A percentile compares a stretch with the other conserved stretches of the same genome.
Conservation (phyloP, 768 basidiomycete genomes). For the Tylopilus vinaceipallidus region DNA sequence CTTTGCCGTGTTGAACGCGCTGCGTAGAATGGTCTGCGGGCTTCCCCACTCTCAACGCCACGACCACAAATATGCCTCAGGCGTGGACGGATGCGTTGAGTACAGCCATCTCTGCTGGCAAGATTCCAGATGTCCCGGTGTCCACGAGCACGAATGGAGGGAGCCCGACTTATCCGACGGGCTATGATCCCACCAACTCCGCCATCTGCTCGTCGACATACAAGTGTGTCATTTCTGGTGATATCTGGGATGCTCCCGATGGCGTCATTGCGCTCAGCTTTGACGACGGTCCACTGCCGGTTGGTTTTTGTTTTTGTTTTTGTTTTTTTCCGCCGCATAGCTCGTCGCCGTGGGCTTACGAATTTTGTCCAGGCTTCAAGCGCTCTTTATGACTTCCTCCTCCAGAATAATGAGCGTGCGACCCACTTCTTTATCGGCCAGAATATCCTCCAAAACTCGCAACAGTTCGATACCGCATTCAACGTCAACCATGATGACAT, state of each 20-base stretch:
- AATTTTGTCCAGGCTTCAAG: constrained; percentile 35
- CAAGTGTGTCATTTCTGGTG: constrained; percentile 59
- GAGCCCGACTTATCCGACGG: constrained; percentile 38
- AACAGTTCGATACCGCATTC: constrained; percentile 54
- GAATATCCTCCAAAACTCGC: constrained; percentile 62
- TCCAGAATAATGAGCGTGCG: constrained; percentile 59
- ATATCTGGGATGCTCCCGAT: constrained; percentile 75
- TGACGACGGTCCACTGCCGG: constrained; percentile 75
- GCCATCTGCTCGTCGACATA: constrained; percentile 76
- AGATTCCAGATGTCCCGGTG: constrained; percentile 67
- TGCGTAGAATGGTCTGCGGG: constrained; percentile 57
- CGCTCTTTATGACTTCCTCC: constrained; percentile 63
- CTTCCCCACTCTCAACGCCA: constrained; percentile 56
- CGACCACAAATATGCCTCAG: constrained; percentile 51
- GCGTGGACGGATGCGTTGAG: constrained; percentile 73
- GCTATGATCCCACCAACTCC: constrained; percentile 41
- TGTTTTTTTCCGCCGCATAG: not conserved
- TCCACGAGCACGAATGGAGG: constrained; percentile 37
- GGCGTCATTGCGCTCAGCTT: constrained; percentile 67
- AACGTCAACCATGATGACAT: constrained; percentile 36
- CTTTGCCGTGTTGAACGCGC: not conserved
- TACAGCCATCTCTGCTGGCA: constrained; percentile 61
- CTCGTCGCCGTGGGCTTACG: constrained; percentile 3
- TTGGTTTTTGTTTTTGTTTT: no score
- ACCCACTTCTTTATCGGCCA: constrained; percentile 91